These are phyloP conservation scores for Naematelia encephala DNA, from an alignment of 768 basidiomycete species.

Conservation along the genomic window DNA sequence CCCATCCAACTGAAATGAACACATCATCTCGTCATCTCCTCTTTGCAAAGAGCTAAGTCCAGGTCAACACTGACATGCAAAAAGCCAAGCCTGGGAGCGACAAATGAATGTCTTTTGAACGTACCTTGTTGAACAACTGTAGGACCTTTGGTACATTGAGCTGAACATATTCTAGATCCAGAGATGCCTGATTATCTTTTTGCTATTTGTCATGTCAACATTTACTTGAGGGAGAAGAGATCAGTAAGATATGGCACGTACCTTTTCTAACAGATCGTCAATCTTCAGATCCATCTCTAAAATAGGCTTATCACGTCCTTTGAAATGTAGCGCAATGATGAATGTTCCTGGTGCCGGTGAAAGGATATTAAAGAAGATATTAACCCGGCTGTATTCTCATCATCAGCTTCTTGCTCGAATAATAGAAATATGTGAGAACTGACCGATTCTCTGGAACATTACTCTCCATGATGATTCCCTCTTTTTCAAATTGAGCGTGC, in stretches of 20 bases:
- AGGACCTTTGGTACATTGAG: constrained; percentile 94
- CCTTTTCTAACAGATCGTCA: constrained; percentile 96
- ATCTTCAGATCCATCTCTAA: constrained; percentile 99
- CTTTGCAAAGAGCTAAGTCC: neutral
- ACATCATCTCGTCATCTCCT: neutral
- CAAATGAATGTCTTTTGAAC: too few species aligned
- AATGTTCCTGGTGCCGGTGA: constrained; percentile 97
- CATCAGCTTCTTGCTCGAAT: neutral
- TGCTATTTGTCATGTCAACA: constrained; percentile 58
- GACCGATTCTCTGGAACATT: constrained; percentile 98
- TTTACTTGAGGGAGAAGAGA: neutral
- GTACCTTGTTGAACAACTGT: constrained; percentile 83
- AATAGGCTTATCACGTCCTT: constrained; percentile 97
- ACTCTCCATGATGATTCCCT: constrained; percentile 97
- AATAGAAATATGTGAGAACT: constrained; percentile 36
- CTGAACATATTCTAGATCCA: constrained; percentile 97
- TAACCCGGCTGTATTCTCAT: constrained; percentile 66
- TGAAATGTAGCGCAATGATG: constrained; percentile 98
- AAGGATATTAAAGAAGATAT: constrained; percentile 98
- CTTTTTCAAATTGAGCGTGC: constrained; percentile 96
- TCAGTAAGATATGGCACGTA: constrained; percentile 48
- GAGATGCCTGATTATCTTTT: constrained; percentile 95
- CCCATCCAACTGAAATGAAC: too few species aligned
- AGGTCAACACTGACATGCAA: too few species aligned
- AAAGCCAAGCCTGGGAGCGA: too few species aligned